These are phyloP conservation scores for Aureoboletus auriporus DNA, from an alignment of 768 basidiomycete species.

Conservation along the genomic window DNA sequence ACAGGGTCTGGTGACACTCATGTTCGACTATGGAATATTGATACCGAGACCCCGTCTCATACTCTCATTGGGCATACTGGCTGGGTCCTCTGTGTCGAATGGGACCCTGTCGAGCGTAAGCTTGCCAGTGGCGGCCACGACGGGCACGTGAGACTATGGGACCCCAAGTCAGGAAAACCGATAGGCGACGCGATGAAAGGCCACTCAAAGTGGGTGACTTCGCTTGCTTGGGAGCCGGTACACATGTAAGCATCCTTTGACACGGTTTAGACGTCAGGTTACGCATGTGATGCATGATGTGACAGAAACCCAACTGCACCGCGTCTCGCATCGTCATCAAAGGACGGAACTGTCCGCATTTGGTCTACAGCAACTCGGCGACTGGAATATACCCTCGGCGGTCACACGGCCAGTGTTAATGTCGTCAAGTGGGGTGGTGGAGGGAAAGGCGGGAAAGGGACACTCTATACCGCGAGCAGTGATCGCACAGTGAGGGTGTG, in stretches of 20 bases:
- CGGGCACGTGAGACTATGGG: constrained; percentile 90
- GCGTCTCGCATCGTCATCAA: constrained; percentile 90
- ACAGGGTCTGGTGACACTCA: constrained; percentile 95
- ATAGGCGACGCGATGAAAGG: constrained; percentile 88
- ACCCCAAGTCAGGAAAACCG: constrained; percentile 86
- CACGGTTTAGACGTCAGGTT: not conserved
- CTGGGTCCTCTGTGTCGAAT: constrained; percentile 97
- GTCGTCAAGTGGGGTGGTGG: constrained; percentile 96
- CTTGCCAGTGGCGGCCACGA: constrained; percentile 94
- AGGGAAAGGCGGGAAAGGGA: constrained; percentile 56
- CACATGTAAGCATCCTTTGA: constrained; percentile 60
- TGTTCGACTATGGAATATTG: constrained; percentile 90
- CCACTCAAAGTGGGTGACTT: constrained; percentile 95
- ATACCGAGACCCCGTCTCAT: constrained; percentile 88
- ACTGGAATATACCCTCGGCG: constrained; percentile 82
- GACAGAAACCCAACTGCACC: constrained; percentile 71
- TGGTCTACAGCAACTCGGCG: constrained; percentile 77
- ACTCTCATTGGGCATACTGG: constrained; percentile 86
- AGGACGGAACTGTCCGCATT: constrained; percentile 93
- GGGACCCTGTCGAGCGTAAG: constrained; percentile 90
- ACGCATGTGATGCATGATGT: constrained; percentile 3
- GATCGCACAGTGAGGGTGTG: constrained; percentile 94
- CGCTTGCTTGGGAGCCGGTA: constrained; percentile 93
- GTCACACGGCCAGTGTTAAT: constrained; percentile 92
- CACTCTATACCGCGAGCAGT: constrained; percentile 92